These are phyloP conservation scores for Aulographum hederae DNA, from an alignment of 2,329 filamentous ascomycete genomes.

Conservation along the genomic window DNA sequence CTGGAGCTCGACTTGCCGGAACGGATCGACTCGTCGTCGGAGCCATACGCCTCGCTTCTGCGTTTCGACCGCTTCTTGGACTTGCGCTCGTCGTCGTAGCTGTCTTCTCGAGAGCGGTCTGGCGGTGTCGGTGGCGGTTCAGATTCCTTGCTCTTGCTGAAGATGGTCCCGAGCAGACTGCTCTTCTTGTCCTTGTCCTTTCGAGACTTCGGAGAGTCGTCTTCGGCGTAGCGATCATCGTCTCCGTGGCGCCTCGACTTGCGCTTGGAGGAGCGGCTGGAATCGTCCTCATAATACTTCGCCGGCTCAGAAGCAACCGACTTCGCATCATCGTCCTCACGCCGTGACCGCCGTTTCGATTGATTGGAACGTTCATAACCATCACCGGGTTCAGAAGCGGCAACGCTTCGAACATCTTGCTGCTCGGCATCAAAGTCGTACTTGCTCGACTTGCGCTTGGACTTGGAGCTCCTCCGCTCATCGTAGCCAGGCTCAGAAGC, in stretches of 20 bases:
- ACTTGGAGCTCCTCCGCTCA: background rate
- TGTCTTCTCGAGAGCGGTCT: background rate
- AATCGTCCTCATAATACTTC: slow-evolving; percentile 20
- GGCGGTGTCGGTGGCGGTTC: background rate
- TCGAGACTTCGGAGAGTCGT: background rate
- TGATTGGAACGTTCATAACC: slow-evolving; percentile 19
- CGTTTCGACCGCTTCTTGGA: slow-evolving; percentile 1
- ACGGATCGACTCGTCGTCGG: slow-evolving; percentile 1
- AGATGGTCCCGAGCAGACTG: background rate
- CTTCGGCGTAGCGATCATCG: background rate
- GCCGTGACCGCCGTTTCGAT: slow-evolving; percentile 21
- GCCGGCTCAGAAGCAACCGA: slow-evolving; percentile 22
- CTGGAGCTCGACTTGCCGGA: no score
- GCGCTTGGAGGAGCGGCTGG: slow-evolving; percentile 6
- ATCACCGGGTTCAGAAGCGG: slow-evolving; percentile 9
- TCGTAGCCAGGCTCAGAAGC: no score
- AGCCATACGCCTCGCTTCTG: background rate
- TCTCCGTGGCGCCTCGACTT: no score
- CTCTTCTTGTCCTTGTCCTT: slow-evolving; percentile 3
- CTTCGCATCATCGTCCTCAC: slow-evolving; percentile 21
- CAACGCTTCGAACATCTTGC: background rate
- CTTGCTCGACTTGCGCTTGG: background rate
- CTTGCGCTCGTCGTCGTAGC: background rate
- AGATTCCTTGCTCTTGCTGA: background rate
- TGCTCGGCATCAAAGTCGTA: background rate